Conservation (phyloP, 495 filamentous ascomycete genomes). For the Aspergillus panamensis region DNA sequence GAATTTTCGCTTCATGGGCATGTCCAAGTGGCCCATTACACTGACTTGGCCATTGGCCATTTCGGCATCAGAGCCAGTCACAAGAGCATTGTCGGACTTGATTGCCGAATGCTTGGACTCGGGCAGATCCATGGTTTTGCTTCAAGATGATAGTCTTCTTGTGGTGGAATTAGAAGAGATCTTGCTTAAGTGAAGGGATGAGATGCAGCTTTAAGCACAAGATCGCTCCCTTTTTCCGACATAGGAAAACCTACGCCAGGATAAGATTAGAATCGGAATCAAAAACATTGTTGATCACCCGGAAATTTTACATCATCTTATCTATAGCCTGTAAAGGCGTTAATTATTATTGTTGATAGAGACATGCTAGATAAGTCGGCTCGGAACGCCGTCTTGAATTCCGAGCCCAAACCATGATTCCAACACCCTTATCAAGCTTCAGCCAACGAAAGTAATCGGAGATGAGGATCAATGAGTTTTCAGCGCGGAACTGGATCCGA, state of each 20-base stretch:
- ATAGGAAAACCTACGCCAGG: background rate
- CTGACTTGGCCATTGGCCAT: conserved; percentile 23
- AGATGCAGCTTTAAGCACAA: background rate
- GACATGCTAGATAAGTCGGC: conserved; percentile 12
- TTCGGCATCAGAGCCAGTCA: conserved; percentile 13
- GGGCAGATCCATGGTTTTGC: conserved; percentile 12
- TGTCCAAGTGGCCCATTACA: conserved; percentile 16
- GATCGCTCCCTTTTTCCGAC: background rate
- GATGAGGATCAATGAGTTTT: background rate
- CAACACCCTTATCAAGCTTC: background rate
- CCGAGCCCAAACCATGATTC: conserved; percentile 8
- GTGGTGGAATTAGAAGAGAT: background rate
- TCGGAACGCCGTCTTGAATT: conserved; percentile 12
- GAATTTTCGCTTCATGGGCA: conserved; percentile 25
- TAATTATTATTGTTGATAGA: background rate
- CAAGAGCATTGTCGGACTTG: conserved; percentile 10
- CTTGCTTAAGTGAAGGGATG: background rate
- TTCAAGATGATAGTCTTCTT: background rate
- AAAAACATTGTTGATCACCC: background rate
- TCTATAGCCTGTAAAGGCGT: background rate
- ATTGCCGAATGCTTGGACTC: conserved; percentile 6
- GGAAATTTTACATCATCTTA: conserved; percentile 9
- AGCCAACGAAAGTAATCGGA: background rate
- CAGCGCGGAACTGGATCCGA: conserved; percentile 11
- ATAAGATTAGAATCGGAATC: background rate